Percentiles rank a stretch among this genome's conserved stretches.
These are phyloP conservation scores for Ehretia macrophylla DNA, from an alignment of 257 asterid species.

Conservation along the genomic window DNA sequence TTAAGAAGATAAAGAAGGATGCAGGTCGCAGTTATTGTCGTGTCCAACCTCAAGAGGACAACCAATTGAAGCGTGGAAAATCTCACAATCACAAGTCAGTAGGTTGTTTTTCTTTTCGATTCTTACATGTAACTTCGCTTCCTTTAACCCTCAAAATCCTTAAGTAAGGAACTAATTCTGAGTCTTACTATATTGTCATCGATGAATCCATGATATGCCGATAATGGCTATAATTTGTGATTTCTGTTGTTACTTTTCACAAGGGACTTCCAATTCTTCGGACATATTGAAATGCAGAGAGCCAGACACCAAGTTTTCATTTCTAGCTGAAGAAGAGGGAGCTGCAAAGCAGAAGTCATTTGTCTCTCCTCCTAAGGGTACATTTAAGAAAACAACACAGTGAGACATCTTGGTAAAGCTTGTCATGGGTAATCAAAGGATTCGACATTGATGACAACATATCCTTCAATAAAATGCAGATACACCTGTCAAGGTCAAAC, in stretches of 20 bases:
- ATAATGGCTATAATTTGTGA: not conserved
- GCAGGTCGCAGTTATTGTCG: constrained; percentile 20
- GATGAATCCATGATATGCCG: not conserved
- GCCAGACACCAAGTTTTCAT: constrained; percentile 22
- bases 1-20: constrained; percentile 51
- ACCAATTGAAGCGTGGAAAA: constrained; percentile 19
- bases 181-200: not conserved
- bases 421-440: constrained; percentile 11
- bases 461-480: constrained; percentile 40
- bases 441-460: constrained; percentile 4
- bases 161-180: not conserved
- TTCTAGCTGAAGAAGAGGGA: constrained; percentile 32
- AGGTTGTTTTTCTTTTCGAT: constrained; percentile 30
- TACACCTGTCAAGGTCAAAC: constrained; percentile 22
- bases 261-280: constrained; percentile 28
- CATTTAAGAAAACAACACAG: constrained; percentile 16
- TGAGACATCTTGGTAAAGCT: constrained; percentile 24
- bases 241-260: not conserved
- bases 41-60: constrained; percentile 25
- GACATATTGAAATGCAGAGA: constrained; percentile 20
- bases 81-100: constrained; percentile 14
- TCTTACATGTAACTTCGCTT: not conserved
- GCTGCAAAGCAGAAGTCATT: constrained; percentile 25
- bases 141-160: not conserved
- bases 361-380: constrained; percentile 32